Percentiles rank a stretch among this genome's conserved stretches.
These are phyloP conservation scores for Paraurostyla sp. DNA, from an alignment of 73 alveolate species.

Conservation along the genomic window DNA sequence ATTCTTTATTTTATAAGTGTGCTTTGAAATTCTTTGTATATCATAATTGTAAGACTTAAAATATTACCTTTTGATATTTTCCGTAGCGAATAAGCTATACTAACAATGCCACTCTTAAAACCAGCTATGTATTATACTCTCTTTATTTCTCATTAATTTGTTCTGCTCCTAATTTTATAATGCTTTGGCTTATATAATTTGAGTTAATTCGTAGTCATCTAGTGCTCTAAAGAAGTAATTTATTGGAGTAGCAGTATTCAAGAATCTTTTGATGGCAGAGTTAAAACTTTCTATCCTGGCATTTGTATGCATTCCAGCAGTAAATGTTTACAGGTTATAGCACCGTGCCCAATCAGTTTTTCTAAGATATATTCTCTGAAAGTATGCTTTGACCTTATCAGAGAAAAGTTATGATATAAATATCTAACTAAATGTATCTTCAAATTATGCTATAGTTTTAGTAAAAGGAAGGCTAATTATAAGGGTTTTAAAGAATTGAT, in stretches of 20 bases:
- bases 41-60: not conserved
- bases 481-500: not conserved
- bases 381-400: not conserved
- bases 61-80: not conserved
- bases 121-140: not conserved
- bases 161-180: not conserved
- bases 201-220: not conserved
- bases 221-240: not conserved
- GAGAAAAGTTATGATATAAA: not conserved
- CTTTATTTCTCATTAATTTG: not conserved
- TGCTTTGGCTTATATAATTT: not conserved
- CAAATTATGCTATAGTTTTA: not conserved
- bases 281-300: not conserved
- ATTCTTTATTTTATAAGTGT: not conserved
- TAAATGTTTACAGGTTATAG: not conserved
- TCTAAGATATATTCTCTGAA: not conserved
- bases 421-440: not conserved
- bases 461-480: not conserved
- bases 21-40: not conserved
- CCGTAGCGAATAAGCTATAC: not conserved
- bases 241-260: not conserved
- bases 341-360: slow-evolving; percentile 6
- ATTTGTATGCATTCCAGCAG: slow-evolving; percentile 44
- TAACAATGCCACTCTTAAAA: not conserved
- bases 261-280: not conserved